Evolutionary conservation across 352 stramenopile species (phyloP), one percentile per base, ranked within the genome.

Genomic region (Phytophthora pluvialis): DNA sequence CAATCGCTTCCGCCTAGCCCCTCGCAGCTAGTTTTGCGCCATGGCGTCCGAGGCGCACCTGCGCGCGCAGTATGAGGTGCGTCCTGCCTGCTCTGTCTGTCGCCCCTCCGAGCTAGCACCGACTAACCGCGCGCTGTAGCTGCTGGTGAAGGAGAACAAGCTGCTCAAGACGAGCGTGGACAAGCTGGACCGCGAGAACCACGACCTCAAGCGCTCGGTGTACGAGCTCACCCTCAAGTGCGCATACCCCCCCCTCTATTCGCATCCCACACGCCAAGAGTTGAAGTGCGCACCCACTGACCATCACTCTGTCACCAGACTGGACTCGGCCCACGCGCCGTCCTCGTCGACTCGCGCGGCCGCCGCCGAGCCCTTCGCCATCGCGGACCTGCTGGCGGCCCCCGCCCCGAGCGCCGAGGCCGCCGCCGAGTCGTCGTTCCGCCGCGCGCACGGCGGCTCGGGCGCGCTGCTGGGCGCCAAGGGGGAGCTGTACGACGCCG

Each of bases 191-290:
- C 77, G 65, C 28, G 89, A 96, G 74, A 96, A 96, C 73, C 83
- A 90, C 75, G 89, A 96, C 71, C 84, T 96, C 60, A 96, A 96
- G 77, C 82, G 85, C 64, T 96, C 89, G n/a, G 89, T 96, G 40
- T 96, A 91, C 62, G 89, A 96, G 72, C 79, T 96, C 48, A 94
- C 83, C 29, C 82, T 95, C 76, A 95, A 93, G 87, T 95, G 63
- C 57, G 36, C 32, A 53, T 63, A 53, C 39, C 7, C 43, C 39
- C 7, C 43, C 33, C 51, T 67, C 33, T 52, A 65, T 21, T 44
- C 4, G 29, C 36, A 67, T 71, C 2, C 18, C 5, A 21, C 4
- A 2, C 49, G 15, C 15, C 26, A n/a, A n/a, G n/a, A 64, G 45
- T 57, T 52, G 44, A 74, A 59, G 54, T 63, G 18, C 9, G 28